These are phyloP conservation scores for Colletotrichum phormii DNA, from an alignment of 2,329 filamentous ascomycete species.

Conservation along the genomic window DNA sequence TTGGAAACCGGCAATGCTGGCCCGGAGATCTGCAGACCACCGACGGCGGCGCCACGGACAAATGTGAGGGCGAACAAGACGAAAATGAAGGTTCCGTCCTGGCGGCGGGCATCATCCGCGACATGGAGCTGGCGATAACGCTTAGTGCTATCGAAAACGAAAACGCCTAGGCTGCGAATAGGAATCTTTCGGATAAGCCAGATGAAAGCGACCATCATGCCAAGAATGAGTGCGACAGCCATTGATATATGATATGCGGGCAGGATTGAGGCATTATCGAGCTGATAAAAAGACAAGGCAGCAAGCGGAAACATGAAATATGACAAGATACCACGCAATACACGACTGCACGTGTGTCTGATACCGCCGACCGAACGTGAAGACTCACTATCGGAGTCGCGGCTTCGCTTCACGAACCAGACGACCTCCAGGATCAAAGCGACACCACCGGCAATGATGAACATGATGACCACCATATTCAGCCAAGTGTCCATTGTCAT, in stretches of 20 bases:
- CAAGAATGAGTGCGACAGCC: conserved; percentile 37
- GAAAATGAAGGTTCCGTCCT: conserved; percentile 61
- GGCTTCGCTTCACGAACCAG: conserved; percentile 46
- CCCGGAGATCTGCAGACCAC: conserved; percentile 66
- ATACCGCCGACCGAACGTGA: conserved; percentile 8
- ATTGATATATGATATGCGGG: conserved; percentile 50
- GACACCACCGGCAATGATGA: conserved; percentile 65
- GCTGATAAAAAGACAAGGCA: conserved; percentile 78
- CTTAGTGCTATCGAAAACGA: conserved; percentile 65
- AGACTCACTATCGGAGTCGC: conserved; percentile 55
- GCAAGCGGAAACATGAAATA: conserved; percentile 81
- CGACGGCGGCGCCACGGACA: conserved; percentile 74
- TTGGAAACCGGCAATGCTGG: conserved; percentile 44
- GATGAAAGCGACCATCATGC: conserved; percentile 41
- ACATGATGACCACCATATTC: conserved; percentile 74
- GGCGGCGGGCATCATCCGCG: conserved; percentile 57
- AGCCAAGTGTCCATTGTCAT: conserved; percentile 74
- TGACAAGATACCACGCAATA: conserved; percentile 78
- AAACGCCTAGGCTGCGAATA: conserved; percentile 43
- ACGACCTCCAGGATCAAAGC: conserved; percentile 63
- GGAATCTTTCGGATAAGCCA: conserved; percentile 44
- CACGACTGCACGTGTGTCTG: conserved; percentile 51
- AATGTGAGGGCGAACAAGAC: conserved; percentile 73
- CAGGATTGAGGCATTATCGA: conserved; percentile 47
- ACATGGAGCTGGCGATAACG: conserved; percentile 72